Base-by-base conservation (phyloP, 2,329 filamentous ascomycete genomes). In the Aspergillus amoenus region DNA sequence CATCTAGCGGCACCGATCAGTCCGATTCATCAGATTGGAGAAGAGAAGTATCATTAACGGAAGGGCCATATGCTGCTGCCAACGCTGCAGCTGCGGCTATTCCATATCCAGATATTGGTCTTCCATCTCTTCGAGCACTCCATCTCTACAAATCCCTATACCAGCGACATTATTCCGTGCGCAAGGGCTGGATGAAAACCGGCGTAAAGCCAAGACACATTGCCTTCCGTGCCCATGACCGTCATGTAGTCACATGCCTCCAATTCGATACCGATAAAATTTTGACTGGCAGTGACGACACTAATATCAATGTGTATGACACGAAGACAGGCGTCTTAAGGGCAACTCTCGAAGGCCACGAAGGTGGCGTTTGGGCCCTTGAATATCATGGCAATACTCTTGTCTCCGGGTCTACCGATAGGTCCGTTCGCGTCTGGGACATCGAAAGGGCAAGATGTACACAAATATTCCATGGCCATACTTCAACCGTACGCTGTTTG, bases 251-350 rank as follows among this genome's bases (percentile, higher is more conserved):
- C 52, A 99, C 94, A 15, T 99, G 94, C 71, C 82, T 99, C 53
- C 93, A 99, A 72, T 99, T 99, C 67, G 94, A 99, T 69, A 90
- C 93, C 48, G 93, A 99, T 79, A 97, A 97, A 76, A 97, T 99
- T 64, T 84, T 99, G 64, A 99, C 94, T 1, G 94, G 94, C 24
- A 97, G 93, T 69, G 94, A 99, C 71, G 94, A 99, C 71, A 96
- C 93, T 4, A 88, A 97, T 61, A 99, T 99, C 68, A 93, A 99
- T 67, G 92, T 99, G 32, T 99, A 97, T 73, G 93, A 97, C 70
- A 97, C 94, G 12, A 95, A 94, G 76, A 97, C 93, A 0, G 94
- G 94, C 57, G 89, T 89, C 62, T 78, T 96, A 37, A 85, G 90
- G 47, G 91, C 87, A 68, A 91, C 89, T 62, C 84, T 99, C 2